phyloP scores from a whole-genome alignment of 2,329 filamentous ascomycete genomes.

The Leptodontidium sp. region DNA sequence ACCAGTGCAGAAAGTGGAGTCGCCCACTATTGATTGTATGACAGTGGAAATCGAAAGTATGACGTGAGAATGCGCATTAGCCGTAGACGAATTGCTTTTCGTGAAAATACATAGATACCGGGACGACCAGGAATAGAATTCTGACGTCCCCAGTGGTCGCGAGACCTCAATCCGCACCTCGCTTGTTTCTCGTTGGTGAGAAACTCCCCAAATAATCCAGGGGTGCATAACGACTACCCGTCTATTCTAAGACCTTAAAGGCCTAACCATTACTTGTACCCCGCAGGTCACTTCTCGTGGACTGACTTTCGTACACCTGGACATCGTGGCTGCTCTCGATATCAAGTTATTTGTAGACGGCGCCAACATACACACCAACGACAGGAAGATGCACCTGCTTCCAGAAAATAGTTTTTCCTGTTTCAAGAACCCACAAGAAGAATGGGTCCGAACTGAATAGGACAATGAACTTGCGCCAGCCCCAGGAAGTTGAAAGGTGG shows the following conservation, averaged over 20 bases:
- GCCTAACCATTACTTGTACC: slow-evolving; percentile 3
- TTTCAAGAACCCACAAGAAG: background rate
- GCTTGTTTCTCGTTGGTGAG: background rate
- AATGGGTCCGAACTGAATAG: background rate
- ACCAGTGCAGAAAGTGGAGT: background rate
- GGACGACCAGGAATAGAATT: slow-evolving; percentile 17
- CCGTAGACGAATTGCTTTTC: background rate
- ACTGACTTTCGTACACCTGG: background rate
- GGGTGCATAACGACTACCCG: background rate
- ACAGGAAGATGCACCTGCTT: background rate
- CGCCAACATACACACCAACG: background rate
- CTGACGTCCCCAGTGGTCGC: background rate
- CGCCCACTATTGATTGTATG: slow-evolving; percentile 10
- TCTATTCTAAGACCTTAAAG: slow-evolving; percentile 18
- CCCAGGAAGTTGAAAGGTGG: background rate
- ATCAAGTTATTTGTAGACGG: slow-evolving; percentile 12
- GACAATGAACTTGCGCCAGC: slow-evolving; percentile 1
- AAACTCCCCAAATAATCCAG: background rate
- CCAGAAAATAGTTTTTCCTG: background rate
- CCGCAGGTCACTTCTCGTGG: slow-evolving; percentile 9
- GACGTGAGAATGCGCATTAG: slow-evolving; percentile 16
- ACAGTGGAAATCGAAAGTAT: slow-evolving; percentile 7
- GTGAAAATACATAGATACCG: background rate
- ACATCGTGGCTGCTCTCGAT: slow-evolving; percentile 4
- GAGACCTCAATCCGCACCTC: slow-evolving; percentile 9